Percentiles rank a stretch among this genome's conserved stretches.
Conservation (phyloP, 768 basidiomycete genomes). For the Mycena belliarum region DNA sequence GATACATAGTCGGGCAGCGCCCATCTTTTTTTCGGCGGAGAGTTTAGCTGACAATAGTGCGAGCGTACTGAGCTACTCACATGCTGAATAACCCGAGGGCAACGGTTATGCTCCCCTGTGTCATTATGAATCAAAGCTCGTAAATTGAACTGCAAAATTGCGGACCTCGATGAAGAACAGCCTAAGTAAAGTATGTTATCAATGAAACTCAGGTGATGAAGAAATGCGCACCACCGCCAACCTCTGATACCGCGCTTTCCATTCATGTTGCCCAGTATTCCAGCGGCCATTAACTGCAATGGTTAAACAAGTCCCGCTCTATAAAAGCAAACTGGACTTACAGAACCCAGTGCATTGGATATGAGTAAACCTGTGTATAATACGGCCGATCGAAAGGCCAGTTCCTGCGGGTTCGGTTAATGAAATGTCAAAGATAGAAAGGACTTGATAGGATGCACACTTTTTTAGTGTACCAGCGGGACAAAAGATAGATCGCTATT, state of each 20-base stretch:
- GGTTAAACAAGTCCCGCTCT: background rate
- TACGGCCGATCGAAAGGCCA: conserved; percentile 63
- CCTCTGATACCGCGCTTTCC: conserved; percentile 65
- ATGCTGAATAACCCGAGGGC: conserved; percentile 54
- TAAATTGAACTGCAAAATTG: background rate
- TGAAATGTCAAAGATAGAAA: too few relatives aligned
- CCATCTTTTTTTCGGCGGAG: conserved; percentile 40
- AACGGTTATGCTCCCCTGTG: conserved; percentile 65
- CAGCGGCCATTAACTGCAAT: conserved; percentile 68
- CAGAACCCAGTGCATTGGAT: conserved; percentile 69
- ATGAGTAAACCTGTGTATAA: conserved; percentile 62
- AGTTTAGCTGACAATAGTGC: background rate
- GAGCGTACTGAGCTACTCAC: conserved; percentile 32
- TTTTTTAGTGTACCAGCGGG: conserved; percentile 62
- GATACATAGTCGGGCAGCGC: conserved; percentile 58
- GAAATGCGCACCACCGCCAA: conserved; percentile 52
- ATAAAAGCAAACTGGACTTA: conserved; percentile 29
- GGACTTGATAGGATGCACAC: conserved; percentile 24
- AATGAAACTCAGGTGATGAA: background rate
- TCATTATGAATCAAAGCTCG: background rate
- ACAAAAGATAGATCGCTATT: conserved; percentile 41
- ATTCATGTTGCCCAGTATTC: conserved; percentile 70
- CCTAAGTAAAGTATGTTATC: conserved; percentile 35
- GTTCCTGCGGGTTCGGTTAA: conserved; percentile 43
- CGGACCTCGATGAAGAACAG: conserved; percentile 67